Evolutionary conservation across 1,284 basidiomycete species (phyloP).

Genomic region (Papiliotrema laurentii): DNA sequence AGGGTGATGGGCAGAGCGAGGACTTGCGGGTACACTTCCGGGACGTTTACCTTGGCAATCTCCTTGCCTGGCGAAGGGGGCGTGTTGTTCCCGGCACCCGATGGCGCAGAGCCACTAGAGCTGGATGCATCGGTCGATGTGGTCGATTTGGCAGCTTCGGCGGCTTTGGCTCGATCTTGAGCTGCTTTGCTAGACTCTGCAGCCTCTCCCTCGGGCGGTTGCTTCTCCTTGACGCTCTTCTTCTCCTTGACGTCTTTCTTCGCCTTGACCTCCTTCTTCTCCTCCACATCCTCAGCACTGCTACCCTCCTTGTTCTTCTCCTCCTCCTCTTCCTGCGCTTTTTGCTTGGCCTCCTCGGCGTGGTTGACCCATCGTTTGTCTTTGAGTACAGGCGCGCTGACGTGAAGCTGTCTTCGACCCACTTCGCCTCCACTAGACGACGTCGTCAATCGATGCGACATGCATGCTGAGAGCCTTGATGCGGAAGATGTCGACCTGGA

Average conservation of each 20-base stretch:
- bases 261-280: slow-evolving; percentile 10
- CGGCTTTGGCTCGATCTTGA: slow-evolving; percentile 15
- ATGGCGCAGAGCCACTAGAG: slow-evolving; percentile 7
- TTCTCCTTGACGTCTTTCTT: slow-evolving; percentile 10
- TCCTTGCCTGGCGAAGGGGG: slow-evolving; percentile 27
- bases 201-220: slow-evolving; percentile 14
- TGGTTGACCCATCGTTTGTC: slow-evolving; percentile 45
- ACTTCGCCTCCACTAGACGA: neutral
- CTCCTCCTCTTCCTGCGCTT: slow-evolving; percentile 12
- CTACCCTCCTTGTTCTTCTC: no score
- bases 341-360: slow-evolving; percentile 14
- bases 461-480: slow-evolving; percentile 10
- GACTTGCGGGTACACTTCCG: slow-evolving; percentile 87
- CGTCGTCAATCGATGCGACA: slow-evolving; percentile 8
- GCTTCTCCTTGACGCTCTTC: slow-evolving; percentile 9
- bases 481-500: slow-evolving; percentile 3
- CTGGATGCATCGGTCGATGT: slow-evolving; percentile 11
- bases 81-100: neutral
- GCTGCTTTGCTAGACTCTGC: slow-evolving; percentile 7
- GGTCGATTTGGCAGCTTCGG: slow-evolving; percentile 17
- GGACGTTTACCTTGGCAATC: slow-evolving; percentile 68
- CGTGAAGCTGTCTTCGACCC: slow-evolving; percentile 23
- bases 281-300: neutral
- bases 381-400: slow-evolving; percentile 21
- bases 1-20: slow-evolving; percentile 94